These are phyloP conservation scores for Talinum fruticosum DNA, from an alignment of 148 eudicot genomes.

Conservation along the genomic window DNA sequence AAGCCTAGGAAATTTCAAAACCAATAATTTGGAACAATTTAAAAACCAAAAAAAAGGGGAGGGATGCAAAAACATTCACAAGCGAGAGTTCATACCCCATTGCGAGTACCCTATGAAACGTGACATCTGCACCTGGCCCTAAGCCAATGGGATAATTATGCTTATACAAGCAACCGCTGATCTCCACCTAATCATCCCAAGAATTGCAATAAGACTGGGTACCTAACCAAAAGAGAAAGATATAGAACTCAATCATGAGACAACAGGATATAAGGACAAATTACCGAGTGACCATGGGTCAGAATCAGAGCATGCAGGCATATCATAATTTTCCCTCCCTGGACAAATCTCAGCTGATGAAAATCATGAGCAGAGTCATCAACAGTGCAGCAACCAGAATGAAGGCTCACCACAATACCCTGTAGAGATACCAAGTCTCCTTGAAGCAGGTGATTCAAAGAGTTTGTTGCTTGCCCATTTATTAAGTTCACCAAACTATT, in stretches of 20 bases:
- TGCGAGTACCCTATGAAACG: slow-evolving; percentile 68
- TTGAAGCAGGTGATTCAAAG: slow-evolving; percentile 41
- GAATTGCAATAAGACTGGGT: slow-evolving; percentile 21
- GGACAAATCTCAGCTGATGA: slow-evolving; percentile 31
- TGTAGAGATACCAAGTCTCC: slow-evolving; percentile 65
- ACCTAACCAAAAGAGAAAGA: slow-evolving; percentile 10
- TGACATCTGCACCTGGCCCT: slow-evolving; percentile 64
- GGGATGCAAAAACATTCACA: neutral
- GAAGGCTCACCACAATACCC: slow-evolving; percentile 63
- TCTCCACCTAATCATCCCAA: slow-evolving; percentile 47
- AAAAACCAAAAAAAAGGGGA: neutral
- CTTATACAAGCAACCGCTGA: slow-evolving; percentile 45
- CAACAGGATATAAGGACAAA: slow-evolving; percentile 12
- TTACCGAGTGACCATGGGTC: slow-evolving; percentile 54
- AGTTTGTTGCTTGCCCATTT: slow-evolving; percentile 28
- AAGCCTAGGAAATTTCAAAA: neutral
- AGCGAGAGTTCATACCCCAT: slow-evolving; percentile 40
- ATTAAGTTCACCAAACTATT: slow-evolving; percentile 19
- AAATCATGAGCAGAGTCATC: slow-evolving; percentile 22
- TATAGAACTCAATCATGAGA: slow-evolving; percentile 5
- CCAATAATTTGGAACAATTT: neutral
- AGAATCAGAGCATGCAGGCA: slow-evolving; percentile 65
- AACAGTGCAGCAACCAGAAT: slow-evolving; percentile 26
- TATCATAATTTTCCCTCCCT: slow-evolving; percentile 27
- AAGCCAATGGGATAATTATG: slow-evolving; percentile 65